phyloP scores from a whole-genome alignment of 768 basidiomycete species.

The Exsudoporus frostii region DNA sequence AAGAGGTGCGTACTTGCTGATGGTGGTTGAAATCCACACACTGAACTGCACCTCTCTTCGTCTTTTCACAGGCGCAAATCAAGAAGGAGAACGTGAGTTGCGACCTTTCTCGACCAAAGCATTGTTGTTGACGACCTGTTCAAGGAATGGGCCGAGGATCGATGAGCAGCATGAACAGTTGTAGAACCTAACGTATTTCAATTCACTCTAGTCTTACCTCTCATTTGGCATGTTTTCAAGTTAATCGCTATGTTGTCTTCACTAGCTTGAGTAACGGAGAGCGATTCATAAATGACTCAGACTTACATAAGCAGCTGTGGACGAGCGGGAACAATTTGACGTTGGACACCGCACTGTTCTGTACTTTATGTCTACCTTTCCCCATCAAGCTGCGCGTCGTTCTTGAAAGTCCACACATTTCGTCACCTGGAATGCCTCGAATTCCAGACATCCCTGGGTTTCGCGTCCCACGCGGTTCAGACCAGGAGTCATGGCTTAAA shows the following conservation, averaged over 20 bases:
- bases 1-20: slow-evolving; percentile 64
- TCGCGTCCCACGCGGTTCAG: slow-evolving; percentile 51
- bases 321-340: neutral
- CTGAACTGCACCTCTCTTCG: slow-evolving; percentile 7
- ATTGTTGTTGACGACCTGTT: slow-evolving; percentile 20
- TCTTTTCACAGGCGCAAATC: slow-evolving; percentile 76
- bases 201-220: slow-evolving; percentile 18
- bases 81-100: slow-evolving; percentile 95
- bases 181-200: slow-evolving; percentile 27
- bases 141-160: slow-evolving; percentile 93
- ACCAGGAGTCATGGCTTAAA: slow-evolving; percentile 66
- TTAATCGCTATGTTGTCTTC: slow-evolving; percentile 18
- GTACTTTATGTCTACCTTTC: neutral
- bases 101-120: neutral
- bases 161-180: slow-evolving; percentile 43
- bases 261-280: slow-evolving; percentile 3
- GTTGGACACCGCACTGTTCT: slow-evolving; percentile 1
- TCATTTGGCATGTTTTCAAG: slow-evolving; percentile 15
- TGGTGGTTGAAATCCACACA: neutral
- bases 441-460: slow-evolving; percentile 73
- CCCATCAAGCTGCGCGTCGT: neutral
- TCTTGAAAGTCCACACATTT: neutral
- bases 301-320: slow-evolving; percentile 21
- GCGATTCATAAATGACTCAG: neutral
- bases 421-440: slow-evolving; percentile 39